These are phyloP conservation scores for sunflower (Helianthus annuus) DNA, from an alignment of 129 eudicot species.

Conservation along the genomic window DNA sequence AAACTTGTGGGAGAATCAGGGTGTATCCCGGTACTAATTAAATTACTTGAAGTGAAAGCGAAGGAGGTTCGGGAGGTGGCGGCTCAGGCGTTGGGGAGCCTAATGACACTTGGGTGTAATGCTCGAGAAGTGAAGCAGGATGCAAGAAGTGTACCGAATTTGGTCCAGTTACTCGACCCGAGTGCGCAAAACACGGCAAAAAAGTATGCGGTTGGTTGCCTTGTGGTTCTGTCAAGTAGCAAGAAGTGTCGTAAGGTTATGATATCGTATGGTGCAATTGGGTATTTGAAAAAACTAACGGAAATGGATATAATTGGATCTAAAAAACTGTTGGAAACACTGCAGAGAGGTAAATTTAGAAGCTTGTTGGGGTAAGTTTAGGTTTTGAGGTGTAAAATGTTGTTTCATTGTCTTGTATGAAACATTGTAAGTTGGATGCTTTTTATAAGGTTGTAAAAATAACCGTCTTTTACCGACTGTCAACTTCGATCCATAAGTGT, in stretches of 20 bases:
- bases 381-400: too few species aligned
- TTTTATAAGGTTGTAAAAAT: too few species aligned
- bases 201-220: constrained; percentile 78
- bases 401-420: too few species aligned
- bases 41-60: constrained; percentile 72
- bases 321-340: constrained; percentile 67
- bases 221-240: constrained; percentile 56
- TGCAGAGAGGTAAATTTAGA: constrained; percentile 76
- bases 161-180: constrained; percentile 89
- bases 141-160: constrained; percentile 66
- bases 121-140: constrained; percentile 70
- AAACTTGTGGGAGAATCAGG: constrained; percentile 71
- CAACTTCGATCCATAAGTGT: too few species aligned
- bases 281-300: constrained; percentile 75
- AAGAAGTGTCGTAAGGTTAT: constrained; percentile 81
- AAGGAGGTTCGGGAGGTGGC: constrained; percentile 69
- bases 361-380: constrained; percentile 52
- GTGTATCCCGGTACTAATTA: constrained; percentile 62
- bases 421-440: too few species aligned
- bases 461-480: too few species aligned
- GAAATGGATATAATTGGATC: constrained; percentile 89
- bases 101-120: constrained; percentile 53
- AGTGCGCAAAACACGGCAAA: constrained; percentile 78
- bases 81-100: constrained; percentile 68
- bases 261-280: constrained; percentile 91